Conservation (phyloP, 257 asterid species). For the Nicotiana otophora region DNA sequence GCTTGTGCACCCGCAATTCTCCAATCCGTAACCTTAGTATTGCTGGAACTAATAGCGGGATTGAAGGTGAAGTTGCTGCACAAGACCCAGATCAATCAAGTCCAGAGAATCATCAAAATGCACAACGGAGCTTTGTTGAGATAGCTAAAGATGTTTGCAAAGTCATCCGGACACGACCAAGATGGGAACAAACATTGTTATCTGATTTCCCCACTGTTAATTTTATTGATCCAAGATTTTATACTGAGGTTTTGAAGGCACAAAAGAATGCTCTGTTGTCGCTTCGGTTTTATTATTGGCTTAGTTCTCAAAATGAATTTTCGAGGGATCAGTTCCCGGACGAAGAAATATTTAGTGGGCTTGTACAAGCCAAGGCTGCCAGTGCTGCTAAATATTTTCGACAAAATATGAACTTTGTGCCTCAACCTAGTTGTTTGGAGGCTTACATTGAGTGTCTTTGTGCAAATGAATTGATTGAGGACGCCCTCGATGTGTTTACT, state of each 20-base stretch:
- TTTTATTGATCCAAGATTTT: slow-evolving; percentile 53
- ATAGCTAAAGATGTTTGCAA: slow-evolving; percentile 48
- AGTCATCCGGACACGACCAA: slow-evolving; percentile 40
- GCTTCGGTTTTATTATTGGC: slow-evolving; percentile 54
- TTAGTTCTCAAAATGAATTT: slow-evolving; percentile 40
- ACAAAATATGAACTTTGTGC: slow-evolving; percentile 36
- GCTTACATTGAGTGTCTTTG: slow-evolving; percentile 40
- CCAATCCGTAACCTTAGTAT: slow-evolving; percentile 32
- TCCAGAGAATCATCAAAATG: slow-evolving; percentile 23
- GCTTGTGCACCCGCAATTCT: slow-evolving; percentile 33
- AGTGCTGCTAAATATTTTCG: slow-evolving; percentile 44
- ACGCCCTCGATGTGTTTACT: slow-evolving; percentile 35
- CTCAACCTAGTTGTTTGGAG: slow-evolving; percentile 46
- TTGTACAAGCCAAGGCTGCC: slow-evolving; percentile 54
- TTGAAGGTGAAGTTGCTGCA: slow-evolving; percentile 19
- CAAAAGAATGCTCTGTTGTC: slow-evolving; percentile 38
- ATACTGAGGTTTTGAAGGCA: slow-evolving; percentile 48
- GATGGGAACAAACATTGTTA: slow-evolving; percentile 59
- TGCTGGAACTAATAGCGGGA: slow-evolving; percentile 16
- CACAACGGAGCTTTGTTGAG: slow-evolving; percentile 14
- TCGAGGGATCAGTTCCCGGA: slow-evolving; percentile 28
- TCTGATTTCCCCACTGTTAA: slow-evolving; percentile 48
- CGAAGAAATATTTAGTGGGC: slow-evolving; percentile 42
- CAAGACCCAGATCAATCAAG: slow-evolving; percentile 20
- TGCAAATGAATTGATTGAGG: slow-evolving; percentile 44